Base-by-base conservation (phyloP, 2,329 filamentous ascomycete species). In the Paracorniculantispora psalliotae region DNA sequence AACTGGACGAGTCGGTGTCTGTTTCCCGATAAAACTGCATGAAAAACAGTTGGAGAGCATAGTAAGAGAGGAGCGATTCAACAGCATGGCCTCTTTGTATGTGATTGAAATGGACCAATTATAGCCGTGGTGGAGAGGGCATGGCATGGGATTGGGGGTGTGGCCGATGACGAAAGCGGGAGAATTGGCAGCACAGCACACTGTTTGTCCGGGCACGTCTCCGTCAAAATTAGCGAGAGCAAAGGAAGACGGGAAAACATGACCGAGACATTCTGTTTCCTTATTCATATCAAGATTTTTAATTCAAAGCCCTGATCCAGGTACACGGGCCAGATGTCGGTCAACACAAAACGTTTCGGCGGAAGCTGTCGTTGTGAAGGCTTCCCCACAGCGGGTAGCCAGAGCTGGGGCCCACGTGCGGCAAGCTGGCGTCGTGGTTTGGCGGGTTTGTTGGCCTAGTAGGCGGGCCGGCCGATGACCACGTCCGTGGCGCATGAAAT, bases 321-420 rank as follows among this genome's bases (percentile, higher is more conserved):
- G 46, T 21, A 55, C 35, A 28, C 47, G 37, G 30, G 43, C 35
- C 46, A n/a, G 23, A 28, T 15, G 23, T 25, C 33, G 30, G 30
- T 49, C 28, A n/a, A 2, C 43, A 10, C 43, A 13, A 46, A 23
- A 46, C 43, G 17, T 23, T 17, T 46, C 6, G 21, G 12, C 25
- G n/a, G 7, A 28, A 13, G 30, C 13, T n/a, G 28, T 46, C 52
- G 33, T 54, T 30, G 46, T 19, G 7, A 5, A 4, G 17, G 28
- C 12, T 25, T 4, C 53, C 43, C 53, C 53, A 48, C 43, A 56
- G 53, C 33, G 41, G 43, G 28, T 46, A 44, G 47, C 28, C 30
- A 33, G 30, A 7, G 21, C 19, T 23, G 23, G 56, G 59, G 52
- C 65, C 67, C 67, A 69, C 67, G 67, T 69, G 67, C 66, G 56